Conservation (phyloP, 345 rosid genomes). For the Euphorbia tirucalli region DNA sequence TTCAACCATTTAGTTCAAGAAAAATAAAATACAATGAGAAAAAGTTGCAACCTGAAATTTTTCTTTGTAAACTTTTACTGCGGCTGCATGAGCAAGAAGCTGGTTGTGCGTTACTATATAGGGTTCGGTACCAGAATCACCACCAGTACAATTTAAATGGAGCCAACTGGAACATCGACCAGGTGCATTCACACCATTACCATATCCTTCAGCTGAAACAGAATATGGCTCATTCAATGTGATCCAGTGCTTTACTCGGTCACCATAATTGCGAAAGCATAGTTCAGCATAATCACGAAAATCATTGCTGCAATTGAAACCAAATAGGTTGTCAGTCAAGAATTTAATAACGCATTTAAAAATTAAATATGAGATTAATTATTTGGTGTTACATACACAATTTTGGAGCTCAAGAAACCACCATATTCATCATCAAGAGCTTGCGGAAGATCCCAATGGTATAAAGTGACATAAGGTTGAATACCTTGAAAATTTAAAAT, state of each 20-base stretch:
- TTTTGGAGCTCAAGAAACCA: conserved; percentile 11
- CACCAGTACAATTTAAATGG: conserved; percentile 33
- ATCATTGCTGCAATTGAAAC: conserved; percentile 30
- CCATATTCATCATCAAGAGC: conserved; percentile 13
- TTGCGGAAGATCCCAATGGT: conserved; percentile 20
- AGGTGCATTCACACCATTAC: conserved; percentile 29
- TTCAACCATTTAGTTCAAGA: neutral
- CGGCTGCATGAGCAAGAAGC: conserved; percentile 53
- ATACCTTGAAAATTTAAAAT: too few relatives aligned
- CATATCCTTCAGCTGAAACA: conserved; percentile 32
- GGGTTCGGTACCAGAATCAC: conserved; percentile 50
- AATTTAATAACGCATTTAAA: too few relatives aligned
- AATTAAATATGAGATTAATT: neutral
- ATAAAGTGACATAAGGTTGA: conserved; percentile 8
- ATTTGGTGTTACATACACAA: conserved; percentile 4
- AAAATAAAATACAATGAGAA: neutral
- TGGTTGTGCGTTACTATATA: conserved; percentile 42
- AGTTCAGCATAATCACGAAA: conserved; percentile 37
- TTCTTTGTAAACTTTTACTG: conserved; percentile 31
- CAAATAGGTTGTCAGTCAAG: neutral
- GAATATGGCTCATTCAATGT: conserved; percentile 51
- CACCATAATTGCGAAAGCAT: conserved; percentile 48
- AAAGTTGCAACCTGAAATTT: conserved; percentile 34
- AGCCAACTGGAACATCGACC: conserved; percentile 45
- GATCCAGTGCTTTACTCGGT: conserved; percentile 61